Evolutionary conservation across 2,329 filamentous ascomycete genomes (phyloP), one percentile per base, ranked within the genome.

Genomic region (Ambrosiella cleistominuta): DNA sequence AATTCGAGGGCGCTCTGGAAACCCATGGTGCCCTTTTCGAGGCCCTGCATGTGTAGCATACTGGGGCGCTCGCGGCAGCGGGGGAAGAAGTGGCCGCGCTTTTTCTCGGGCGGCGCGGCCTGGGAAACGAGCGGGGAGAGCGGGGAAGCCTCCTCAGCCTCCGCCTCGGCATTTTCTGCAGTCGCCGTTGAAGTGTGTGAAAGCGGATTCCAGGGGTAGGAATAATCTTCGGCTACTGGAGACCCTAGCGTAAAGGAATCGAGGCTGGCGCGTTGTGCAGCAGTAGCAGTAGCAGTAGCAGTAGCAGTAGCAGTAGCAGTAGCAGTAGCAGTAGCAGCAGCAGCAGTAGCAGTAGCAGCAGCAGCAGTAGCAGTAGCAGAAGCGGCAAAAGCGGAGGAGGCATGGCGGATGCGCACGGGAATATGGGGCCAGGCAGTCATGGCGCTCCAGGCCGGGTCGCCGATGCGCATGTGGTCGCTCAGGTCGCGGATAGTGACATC

Each of bases 11-110:
- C 84, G 19, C 83, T 80, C 63, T 80, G 76, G 66, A 81, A 86
- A 57, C 84, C 84, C 65, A 86, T 74, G 15, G 82, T 85, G 47
- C 84, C 84, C 66, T 82, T 82, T 66, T 88, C 84, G 38, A 84
- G 69, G 2, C 83, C 84, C 63, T 84, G 80, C 72, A 83, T 81
- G 71, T 81, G 84, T 60, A 86, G 73, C 83, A 86, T 87, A 66
- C 78, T 84, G 45, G 84, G 84, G 19, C 79, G 70, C 65, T 85
- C 82, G 52, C 75, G 73, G 62, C 77, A 80, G 58, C 75, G 74
- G 45, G 79, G 72, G 64, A 78, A 77, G 66, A 80, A 81, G 66
- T 81, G 79, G 59, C 78, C 74, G 58, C 73, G 74, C 60, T 70
- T 70, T 61, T 71, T 73, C 64, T 72, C 72, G 56, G 54, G 71